Base-by-base conservation (phyloP, 352 stramenopile genomes). In the Globisporangium cystogenes region DNA sequence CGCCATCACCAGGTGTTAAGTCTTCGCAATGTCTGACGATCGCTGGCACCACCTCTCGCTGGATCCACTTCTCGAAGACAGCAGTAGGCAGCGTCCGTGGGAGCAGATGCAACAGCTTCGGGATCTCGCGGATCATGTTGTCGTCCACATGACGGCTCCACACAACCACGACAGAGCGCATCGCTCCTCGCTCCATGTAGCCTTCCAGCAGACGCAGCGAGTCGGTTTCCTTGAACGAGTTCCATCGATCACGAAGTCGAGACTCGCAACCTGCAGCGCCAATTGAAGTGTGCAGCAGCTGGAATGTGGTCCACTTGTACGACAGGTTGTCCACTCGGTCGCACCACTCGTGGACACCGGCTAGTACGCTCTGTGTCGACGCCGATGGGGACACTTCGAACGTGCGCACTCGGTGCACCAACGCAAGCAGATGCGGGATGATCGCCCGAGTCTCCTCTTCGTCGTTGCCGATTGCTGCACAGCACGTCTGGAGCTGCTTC, bases 251-350 rank as follows among this genome's bases (percentile, higher is more conserved):
- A 23, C 42, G 42, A 21, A 63, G 55, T 7, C 53, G 49, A 8
- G 55, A 24, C 27, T 35, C 33, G 12, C 55, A 31, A 6, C 49
- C 12, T 20, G 26, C 23, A 14, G 58, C 53, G 16, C 39, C 45
- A 39, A 24, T 54, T 20, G 49, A 72, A 14, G 42, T 73, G 11
- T 70, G 47, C 4, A 90, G 55, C 33, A 89, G 58, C 53, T 83
- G 74, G 47, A 90, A 90, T 14, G 79, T 87, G 15, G 76, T 86
- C 76, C 79, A 90, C 29, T 70, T 69, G 53, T 86, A 84, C 16
- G 70, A 83, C 16, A 70, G 16, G 0, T 57, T 45, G 20, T 53
- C 70, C 39, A 78, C 70, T 26, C 66, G 60, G 20, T 68, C 51
- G 37, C 71, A 68, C 48, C 61, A 78, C 23, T 57, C 47, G 42